Conservation (phyloP, 805 yeast species). For the Saturnispora diversa region DNA sequence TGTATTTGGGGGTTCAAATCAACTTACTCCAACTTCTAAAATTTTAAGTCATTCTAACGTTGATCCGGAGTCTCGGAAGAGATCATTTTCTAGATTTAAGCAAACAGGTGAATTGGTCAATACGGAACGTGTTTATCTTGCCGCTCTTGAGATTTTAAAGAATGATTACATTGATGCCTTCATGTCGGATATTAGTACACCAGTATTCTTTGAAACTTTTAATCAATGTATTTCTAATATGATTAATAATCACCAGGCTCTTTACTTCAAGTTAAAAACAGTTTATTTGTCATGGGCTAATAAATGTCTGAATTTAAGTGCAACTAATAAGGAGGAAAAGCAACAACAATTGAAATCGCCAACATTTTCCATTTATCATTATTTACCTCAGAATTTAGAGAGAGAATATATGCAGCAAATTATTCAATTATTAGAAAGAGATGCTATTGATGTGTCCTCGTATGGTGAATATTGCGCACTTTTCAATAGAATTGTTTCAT, state of each 20-base stretch:
- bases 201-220: conserved; percentile 29
- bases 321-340: conserved; percentile 6
- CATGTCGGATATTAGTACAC: conserved; percentile 29
- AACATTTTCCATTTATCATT: conserved; percentile 18
- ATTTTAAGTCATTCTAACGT: not conserved
- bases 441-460: conserved; percentile 20
- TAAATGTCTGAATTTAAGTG: conserved; percentile 10
- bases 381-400: conserved; percentile 18
- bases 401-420: conserved; percentile 16
- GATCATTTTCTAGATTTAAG: conserved; percentile 24
- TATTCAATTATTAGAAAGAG: conserved; percentile 15
- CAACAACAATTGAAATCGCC: conserved; percentile 19
- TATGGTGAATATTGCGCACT: conserved; percentile 25
- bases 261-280: conserved; percentile 24
- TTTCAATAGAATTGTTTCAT: conserved; percentile 19
- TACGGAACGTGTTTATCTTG: conserved; percentile 43
- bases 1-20: no score
- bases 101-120: conserved; percentile 37
- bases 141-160: conserved; percentile 35
- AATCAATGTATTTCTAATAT: conserved; percentile 26
- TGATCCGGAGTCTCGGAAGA: conserved; percentile 8
- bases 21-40: conserved; percentile 11
- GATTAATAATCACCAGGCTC: conserved; percentile 27
- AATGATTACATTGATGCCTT: conserved; percentile 38
- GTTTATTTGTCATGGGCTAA: conserved; percentile 20